phyloP scores from a whole-genome alignment of 495 filamentous ascomycete species.

The Podospora pseudocomata region DNA sequence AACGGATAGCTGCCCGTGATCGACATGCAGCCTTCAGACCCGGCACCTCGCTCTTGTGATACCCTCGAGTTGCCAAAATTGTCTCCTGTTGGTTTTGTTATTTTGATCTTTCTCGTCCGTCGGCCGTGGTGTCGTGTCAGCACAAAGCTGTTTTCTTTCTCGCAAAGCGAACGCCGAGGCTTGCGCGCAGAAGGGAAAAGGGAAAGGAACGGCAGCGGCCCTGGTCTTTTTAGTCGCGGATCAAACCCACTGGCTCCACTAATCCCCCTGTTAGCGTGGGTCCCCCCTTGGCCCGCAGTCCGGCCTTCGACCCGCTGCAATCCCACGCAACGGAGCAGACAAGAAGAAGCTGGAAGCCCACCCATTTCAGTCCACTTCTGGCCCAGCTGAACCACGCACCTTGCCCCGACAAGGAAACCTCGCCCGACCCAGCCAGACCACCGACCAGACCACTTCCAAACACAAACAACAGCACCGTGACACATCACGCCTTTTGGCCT shows the following conservation, averaged over 20 bases:
- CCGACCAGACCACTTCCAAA: neutral
- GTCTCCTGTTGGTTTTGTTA: neutral
- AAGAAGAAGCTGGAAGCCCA: neutral
- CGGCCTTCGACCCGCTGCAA: conserved; percentile 16
- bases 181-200: neutral
- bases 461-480: neutral
- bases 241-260: conserved; percentile 22
- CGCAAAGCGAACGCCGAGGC: conserved; percentile 2
- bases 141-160: neutral
- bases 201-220: conserved; percentile 2
- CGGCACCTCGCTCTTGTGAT: neutral
- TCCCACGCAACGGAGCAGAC: conserved; percentile 14
- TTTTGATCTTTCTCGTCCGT: neutral
- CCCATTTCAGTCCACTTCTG: neutral
- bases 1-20: conserved; percentile 10
- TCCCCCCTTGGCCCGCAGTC: conserved; percentile 3
- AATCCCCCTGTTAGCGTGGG: conserved; percentile 8
- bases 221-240: conserved; percentile 12
- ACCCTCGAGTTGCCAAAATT: neutral
- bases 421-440: neutral
- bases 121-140: neutral
- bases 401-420: neutral
- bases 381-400: neutral
- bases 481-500: neutral
- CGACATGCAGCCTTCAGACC: conserved; percentile 14